These are phyloP conservation scores for Antitrichia curtipendula DNA, from an alignment of 225 moss, liverwort and hornwort species.

Conservation along the genomic window DNA sequence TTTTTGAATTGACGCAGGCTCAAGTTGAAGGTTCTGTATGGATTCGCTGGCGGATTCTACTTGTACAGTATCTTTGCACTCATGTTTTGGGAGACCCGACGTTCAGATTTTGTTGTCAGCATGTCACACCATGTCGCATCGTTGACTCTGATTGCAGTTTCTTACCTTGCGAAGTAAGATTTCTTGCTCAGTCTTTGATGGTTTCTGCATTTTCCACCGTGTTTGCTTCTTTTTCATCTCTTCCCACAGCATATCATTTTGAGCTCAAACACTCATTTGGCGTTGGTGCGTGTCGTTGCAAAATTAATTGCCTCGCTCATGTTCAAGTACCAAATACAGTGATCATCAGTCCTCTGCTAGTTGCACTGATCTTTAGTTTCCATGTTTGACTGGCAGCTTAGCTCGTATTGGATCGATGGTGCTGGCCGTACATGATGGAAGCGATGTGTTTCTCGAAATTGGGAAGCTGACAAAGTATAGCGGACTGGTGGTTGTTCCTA, in stretches of 20 bases:
- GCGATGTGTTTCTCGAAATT: conserved; percentile 47
- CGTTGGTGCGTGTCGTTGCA: background rate
- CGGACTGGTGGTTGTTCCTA: conserved; percentile 38
- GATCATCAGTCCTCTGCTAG: background rate
- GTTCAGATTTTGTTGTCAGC: conserved; percentile 79
- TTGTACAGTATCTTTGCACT: conserved; percentile 80
- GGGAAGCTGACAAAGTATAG: conserved; percentile 56
- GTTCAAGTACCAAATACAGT: background rate
- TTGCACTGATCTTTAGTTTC: background rate
- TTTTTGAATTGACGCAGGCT: conserved; percentile 39
- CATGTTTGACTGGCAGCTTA: conserved; percentile 12
- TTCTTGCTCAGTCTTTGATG: background rate
- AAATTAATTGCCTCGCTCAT: background rate
- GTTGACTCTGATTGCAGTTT: conserved; percentile 46
- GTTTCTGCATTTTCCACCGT: background rate
- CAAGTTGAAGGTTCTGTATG: conserved; percentile 77
- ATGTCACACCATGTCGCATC: conserved; percentile 75
- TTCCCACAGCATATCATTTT: background rate
- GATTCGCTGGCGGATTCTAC: conserved; percentile 73
- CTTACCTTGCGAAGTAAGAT: conserved; percentile 61
- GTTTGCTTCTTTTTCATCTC: background rate
- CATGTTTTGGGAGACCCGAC: conserved; percentile 73
- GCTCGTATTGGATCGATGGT: conserved; percentile 44
- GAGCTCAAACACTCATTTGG: background rate
- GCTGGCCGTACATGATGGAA: conserved; percentile 45